Percentiles rank a stretch among this genome's conserved stretches.
These are phyloP conservation scores for Penicillium bialowiezense DNA, from an alignment of 495 filamentous ascomycete species.

Conservation along the genomic window DNA sequence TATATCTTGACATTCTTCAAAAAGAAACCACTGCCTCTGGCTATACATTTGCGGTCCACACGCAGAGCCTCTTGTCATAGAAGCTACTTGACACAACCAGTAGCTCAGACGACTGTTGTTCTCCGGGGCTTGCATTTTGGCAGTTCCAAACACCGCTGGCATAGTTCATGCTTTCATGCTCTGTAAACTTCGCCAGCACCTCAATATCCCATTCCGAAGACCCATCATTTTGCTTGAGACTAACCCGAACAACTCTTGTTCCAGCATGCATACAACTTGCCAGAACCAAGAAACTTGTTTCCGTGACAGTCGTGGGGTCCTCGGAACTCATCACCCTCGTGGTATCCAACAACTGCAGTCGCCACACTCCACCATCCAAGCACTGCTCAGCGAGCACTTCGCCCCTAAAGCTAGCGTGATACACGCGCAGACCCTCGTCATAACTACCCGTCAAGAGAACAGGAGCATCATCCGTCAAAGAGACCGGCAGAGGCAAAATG, in stretches of 20 bases:
- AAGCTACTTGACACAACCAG: constrained; percentile 80
- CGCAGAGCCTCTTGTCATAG: constrained; percentile 76
- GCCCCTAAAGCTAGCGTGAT: constrained; percentile 37
- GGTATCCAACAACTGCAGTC: constrained; percentile 60
- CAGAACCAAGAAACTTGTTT: constrained; percentile 55
- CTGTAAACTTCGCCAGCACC: constrained; percentile 72
- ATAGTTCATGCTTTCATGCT: constrained; percentile 96
- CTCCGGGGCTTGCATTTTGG: constrained; percentile 10
- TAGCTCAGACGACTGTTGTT: constrained; percentile 26
- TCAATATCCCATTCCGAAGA: constrained; percentile 54
- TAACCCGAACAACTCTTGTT: constrained; percentile 61
- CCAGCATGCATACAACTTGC: constrained; percentile 96
- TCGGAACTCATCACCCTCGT: constrained; percentile 3
- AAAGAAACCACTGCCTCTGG: not conserved
- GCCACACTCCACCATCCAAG: constrained; percentile 89
- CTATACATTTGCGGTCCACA: constrained; percentile 58
- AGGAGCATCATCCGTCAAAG: constrained; percentile 33
- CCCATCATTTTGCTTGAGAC: constrained; percentile 15
- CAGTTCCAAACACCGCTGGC: constrained; percentile 68
- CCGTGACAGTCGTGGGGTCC: not conserved
- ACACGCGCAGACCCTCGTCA: constrained; percentile 79
- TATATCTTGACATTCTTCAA: too few species aligned
- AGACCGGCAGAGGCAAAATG: constrained; percentile 64
- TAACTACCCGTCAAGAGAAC: constrained; percentile 86
- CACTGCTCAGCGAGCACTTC: constrained; percentile 56